Evolutionary conservation across 2,329 filamentous ascomycete genomes (phyloP), one percentile per base, ranked within the genome.

Genomic region (Pseudocercospora macadamiae): DNA sequence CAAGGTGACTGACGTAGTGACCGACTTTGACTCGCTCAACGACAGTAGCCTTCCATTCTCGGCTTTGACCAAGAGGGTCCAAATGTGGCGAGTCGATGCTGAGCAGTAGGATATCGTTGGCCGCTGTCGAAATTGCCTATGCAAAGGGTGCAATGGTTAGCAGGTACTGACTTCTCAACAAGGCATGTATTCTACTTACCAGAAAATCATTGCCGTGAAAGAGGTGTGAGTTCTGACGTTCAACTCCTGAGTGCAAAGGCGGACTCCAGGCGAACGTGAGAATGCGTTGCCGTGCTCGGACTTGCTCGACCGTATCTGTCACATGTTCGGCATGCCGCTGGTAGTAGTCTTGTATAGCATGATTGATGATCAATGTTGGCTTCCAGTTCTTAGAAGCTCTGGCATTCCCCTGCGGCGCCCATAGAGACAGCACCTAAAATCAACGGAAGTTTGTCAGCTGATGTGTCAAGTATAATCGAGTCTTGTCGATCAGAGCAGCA

Each of bases 381-480:
- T 73, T 73, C 84, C 85, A 87, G 62, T 76, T 78, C 1, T 73
- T 69, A 39, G 74, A 70, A 8, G 75, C 74, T 12, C 73, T 68
- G 1, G 71, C 72, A 16, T 73, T 73, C 10, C 79, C 79, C 28
- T 77, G 70, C 2, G 79, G 75, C 48, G 82, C 80, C 79, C 83
- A 87, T 7, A 87, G 68, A 1, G 82, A n/a, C n/a, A n/a, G n/a
- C n/a, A n/a, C n/a, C 83, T 4, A 87, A 69, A 1, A 83, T n/a
- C n/a, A n/a, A n/a, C n/a, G n/a, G n/a, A n/a, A n/a, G n/a, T n/a
- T n/a, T n/a, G n/a, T n/a, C n/a, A n/a, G n/a, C n/a, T n/a, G n/a
- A n/a, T n/a, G n/a, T n/a, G n/a, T n/a, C n/a, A n/a, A n/a, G n/a
- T n/a, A n/a, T n/a, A n/a, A n/a, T n/a, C n/a, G n/a, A n/a, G n/a